These are phyloP conservation scores for Canavalia ensiformis DNA, from an alignment of 306 rosid species.

Conservation along the genomic window DNA sequence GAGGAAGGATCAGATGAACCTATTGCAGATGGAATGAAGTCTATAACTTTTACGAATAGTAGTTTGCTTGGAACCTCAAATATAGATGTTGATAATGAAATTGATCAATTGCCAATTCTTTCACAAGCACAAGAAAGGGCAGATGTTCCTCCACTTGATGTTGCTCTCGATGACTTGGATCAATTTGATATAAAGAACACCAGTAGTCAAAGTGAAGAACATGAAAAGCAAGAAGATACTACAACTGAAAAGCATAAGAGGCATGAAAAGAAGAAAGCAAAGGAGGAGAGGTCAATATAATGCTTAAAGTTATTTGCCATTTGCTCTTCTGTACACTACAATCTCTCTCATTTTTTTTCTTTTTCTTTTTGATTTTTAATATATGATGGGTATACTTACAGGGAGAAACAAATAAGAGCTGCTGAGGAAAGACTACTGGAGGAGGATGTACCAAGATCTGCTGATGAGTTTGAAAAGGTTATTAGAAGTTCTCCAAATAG, in stretches of 20 bases:
- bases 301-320: constrained; percentile 16
- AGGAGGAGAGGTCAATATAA: constrained; percentile 72
- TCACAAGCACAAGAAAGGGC: constrained; percentile 79
- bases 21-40: constrained; percentile 48
- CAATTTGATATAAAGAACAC: constrained; percentile 51
- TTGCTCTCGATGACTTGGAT: constrained; percentile 76
- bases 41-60: constrained; percentile 42
- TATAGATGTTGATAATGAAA: constrained; percentile 57
- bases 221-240: constrained; percentile 45
- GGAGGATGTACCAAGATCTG: constrained; percentile 82
- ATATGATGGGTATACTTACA: constrained; percentile 46
- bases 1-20: constrained; percentile 59
- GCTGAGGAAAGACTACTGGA: constrained; percentile 89
- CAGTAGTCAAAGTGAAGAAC: constrained; percentile 56
- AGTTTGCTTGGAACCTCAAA: constrained; percentile 48
- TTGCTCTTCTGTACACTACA: constrained; percentile 22
- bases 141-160: constrained; percentile 84
- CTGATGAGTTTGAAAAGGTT: constrained; percentile 94
- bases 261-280: constrained; percentile 70
- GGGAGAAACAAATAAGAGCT: constrained; percentile 78
- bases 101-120: constrained; percentile 56
- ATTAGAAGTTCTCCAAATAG: constrained; percentile 90
- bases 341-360: not conserved
- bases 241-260: constrained; percentile 67
- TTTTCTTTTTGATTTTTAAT: not conserved